Base-by-base conservation (phyloP, 2,329 filamentous ascomycete genomes). In the Coleophoma crateriformis region DNA sequence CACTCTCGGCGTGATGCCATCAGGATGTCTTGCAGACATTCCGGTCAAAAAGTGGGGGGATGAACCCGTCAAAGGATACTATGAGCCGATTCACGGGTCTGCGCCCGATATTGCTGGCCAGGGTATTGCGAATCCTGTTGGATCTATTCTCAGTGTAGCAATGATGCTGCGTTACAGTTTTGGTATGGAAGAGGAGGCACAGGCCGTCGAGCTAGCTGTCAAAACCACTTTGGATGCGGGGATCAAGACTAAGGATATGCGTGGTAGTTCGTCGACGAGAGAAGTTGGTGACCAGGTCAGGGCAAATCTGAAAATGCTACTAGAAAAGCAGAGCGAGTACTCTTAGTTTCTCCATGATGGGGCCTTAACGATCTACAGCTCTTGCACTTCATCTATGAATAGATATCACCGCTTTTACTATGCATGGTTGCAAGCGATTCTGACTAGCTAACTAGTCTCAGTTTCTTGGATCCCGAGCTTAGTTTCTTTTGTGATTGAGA, bases 81-180 rank as follows among this genome's bases (percentile, higher is more conserved):
- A 81, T 51, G 78, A 81, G 66, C 77, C 77, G 0, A 78, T 81
- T 44, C 76, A 79, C 54, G 76, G 77, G 4, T 76, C 73, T 3
- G 77, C 77, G 1, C 77, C 78, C 49, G 76, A 80, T 50, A 79
- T 80, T 46, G 73, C 74, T 0, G 76, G 77, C 8, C 75, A 76
- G 58, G 77, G 76, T 4, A 63, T 79, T 14, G 74, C 75, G 0
- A 80, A 79, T 53, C 77, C 77, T 0, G 73, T 80, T 0, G 77
- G 69, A 1, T 77, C 76, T 0, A 76, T 81, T 61, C 81, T 77
- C 77, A 77, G 74, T 1, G 77, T 74, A 2, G 71, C 73, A 0
- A 76, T 79, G 61, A 79, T 81, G 78, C 61, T 81, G 14, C 17
- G 27, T 3, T 46, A 46, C 20, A 34, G 32, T 6, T 46, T 46